Evolutionary conservation across 2,329 filamentous ascomycete species (phyloP).

Genomic region (Balansia obtecta): DNA sequence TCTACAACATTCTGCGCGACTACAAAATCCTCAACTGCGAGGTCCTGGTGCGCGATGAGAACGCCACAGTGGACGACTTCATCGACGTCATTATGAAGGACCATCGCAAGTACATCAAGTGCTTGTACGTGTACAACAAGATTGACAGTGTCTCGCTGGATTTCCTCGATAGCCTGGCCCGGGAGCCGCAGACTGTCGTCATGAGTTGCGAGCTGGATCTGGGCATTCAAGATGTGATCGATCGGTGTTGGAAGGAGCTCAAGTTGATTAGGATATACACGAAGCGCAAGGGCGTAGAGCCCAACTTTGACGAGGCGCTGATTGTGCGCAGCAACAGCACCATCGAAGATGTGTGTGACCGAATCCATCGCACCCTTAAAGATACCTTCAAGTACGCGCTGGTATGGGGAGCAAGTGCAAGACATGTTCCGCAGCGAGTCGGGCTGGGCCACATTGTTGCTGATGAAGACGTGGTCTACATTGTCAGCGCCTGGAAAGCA

Average conservation of each 20-base stretch:
- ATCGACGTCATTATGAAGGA: constrained; percentile 99
- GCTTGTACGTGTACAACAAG: constrained; percentile 99
- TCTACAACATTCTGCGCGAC: constrained; percentile 93
- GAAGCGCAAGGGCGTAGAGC: constrained; percentile 86
- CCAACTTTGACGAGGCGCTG: constrained; percentile 79
- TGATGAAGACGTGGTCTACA: constrained; percentile 58
- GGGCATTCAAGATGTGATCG: constrained; percentile 85
- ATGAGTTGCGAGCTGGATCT: constrained; percentile 97
- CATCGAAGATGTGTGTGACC: constrained; percentile 95
- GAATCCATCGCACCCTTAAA: constrained; percentile 86
- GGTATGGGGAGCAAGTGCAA: constrained; percentile 93
- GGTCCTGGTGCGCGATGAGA: constrained; percentile 86
- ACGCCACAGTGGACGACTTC: constrained; percentile 92
- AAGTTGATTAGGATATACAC: constrained; percentile 88
- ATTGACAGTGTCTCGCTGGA: constrained; percentile 91
- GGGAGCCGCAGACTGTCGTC: constrained; percentile 86
- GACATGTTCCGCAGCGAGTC: constrained; percentile 87
- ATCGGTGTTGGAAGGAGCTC: constrained; percentile 89
- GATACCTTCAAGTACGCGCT: constrained; percentile 98
- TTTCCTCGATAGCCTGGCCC: constrained; percentile 81
- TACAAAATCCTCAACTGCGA: constrained; percentile 99
- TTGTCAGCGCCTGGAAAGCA: constrained; percentile 52
- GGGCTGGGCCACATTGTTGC: constrained; percentile 70
- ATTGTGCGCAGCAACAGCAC: constrained; percentile 82
- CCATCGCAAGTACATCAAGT: constrained; percentile 91